Base-by-base conservation (phyloP, 2,329 filamentous ascomycete species). In the Didymella keratinophila region DNA sequence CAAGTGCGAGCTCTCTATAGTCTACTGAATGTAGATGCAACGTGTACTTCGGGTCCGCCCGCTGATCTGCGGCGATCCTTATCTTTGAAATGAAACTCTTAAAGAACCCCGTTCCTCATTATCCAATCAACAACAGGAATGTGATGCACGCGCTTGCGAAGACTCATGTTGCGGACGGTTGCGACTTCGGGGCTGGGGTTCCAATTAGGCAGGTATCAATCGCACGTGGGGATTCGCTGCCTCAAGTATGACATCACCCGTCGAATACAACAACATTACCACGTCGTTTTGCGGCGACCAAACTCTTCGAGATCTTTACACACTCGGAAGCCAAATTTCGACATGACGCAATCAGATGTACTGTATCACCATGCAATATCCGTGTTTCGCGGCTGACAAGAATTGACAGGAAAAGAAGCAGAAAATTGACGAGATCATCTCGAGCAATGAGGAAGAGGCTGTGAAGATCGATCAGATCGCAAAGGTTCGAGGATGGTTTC, bases 381-480 rank as follows among this genome's bases (percentile, higher is more conserved):
- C 41, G 11, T 2, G 10, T 11, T 21, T 10, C 20, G 30, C 20
- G 18, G n/a, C 46, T 67, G 44, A 67, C 32, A 12, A 16, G 6
- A n/a, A 41, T n/a, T 7, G 12, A 10, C 18, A 70, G 64, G 48
- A 67, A 52, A 62, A 70, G 62, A 63, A 64, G 46, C 25, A 57
- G 20, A 56, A 65, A 39, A 66, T 72, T 43, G 36, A 60, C 9
- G 52, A 69, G 8, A 58, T 65, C 30, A 37, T 72, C 8, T 56
- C 68, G 4, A 64, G 60, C 30, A 58, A 58, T 1, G 41, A 59
- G 27, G 45, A 62, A 21, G 61, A 68, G 43, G 52, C 34, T 20
- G 43, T 55, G 7, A 62, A 71, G 51, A 73, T 76, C 45, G 74
- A 76, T 32, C 55, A 63, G 36, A 70, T 77, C 23, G 70, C 71